Conservation (phyloP, 2,329 filamentous ascomycete genomes). For the Colletotrichum graminicola region DNA sequence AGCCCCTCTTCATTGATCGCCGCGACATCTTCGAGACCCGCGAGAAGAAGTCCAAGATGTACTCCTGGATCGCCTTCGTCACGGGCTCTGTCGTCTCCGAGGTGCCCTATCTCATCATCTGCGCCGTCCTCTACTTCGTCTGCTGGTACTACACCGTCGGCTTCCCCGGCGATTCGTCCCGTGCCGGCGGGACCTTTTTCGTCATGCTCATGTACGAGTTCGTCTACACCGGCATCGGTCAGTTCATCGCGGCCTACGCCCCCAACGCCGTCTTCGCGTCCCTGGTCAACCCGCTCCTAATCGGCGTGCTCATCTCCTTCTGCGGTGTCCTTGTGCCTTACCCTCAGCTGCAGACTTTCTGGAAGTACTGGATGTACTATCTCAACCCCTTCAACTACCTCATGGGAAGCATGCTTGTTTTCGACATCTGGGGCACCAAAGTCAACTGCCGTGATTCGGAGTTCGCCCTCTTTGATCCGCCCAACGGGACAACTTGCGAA, state of each 20-base stretch:
- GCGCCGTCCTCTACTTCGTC: constrained; percentile 61
- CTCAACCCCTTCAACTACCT: constrained; percentile 72
- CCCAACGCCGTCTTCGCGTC: constrained; percentile 72
- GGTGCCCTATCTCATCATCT: constrained; percentile 59
- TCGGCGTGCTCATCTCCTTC: constrained; percentile 74
- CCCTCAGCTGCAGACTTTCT: constrained; percentile 71
- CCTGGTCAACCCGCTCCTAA: constrained; percentile 67
- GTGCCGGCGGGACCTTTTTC: constrained; percentile 66
- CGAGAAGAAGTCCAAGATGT: constrained; percentile 72
- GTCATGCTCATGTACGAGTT: constrained; percentile 71
- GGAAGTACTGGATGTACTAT: constrained; percentile 67
- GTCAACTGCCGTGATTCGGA: constrained; percentile 63
- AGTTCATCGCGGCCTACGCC: constrained; percentile 73
- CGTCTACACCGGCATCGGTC: constrained; percentile 71
- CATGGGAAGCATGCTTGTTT: constrained; percentile 67
- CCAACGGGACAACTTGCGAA: constrained; percentile 65
- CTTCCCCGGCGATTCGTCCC: constrained; percentile 56
- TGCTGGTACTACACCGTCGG: constrained; percentile 72
- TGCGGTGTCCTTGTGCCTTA: constrained; percentile 82
- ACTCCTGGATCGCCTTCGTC: constrained; percentile 70
- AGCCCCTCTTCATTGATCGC: constrained; percentile 69
- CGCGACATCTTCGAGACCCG: constrained; percentile 69
- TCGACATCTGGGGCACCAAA: constrained; percentile 60
- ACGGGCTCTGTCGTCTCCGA: constrained; percentile 64
- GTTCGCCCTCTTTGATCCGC: constrained; percentile 65